Conservation (phyloP, 1,139 yeast species). For the Arxiozyma slooffiae region DNA sequence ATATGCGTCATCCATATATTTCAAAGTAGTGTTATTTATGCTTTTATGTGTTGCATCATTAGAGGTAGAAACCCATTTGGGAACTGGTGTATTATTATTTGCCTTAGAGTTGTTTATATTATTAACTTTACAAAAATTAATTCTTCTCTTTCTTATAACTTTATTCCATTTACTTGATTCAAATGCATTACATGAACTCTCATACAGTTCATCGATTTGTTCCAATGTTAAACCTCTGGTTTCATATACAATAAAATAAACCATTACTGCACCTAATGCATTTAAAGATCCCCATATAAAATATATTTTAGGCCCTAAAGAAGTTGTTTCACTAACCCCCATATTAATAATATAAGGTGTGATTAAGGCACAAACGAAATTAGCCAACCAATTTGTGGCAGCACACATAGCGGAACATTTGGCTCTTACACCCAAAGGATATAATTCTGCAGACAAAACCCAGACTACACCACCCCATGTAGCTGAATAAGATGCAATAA, state of each 20-base stretch:
- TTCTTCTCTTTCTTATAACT: slow-evolving; percentile 13
- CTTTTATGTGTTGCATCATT: neutral
- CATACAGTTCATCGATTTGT: slow-evolving; percentile 63
- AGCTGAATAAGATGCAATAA: slow-evolving; percentile 71
- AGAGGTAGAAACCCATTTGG: neutral
- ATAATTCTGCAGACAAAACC: slow-evolving; percentile 70
- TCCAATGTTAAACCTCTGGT: slow-evolving; percentile 69
- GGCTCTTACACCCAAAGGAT: slow-evolving; percentile 70
- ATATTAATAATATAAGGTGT: slow-evolving; percentile 64
- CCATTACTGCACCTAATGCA: slow-evolving; percentile 47
- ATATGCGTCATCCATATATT: neutral
- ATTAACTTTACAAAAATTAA: neutral
- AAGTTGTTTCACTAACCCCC: slow-evolving; percentile 48
- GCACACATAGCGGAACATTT: slow-evolving; percentile 73
- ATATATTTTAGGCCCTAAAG: slow-evolving; percentile 59
- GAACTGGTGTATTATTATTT: neutral
- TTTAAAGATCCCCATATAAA: slow-evolving; percentile 71
- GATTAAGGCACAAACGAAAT: slow-evolving; percentile 66
- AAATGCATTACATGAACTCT: slow-evolving; percentile 32
- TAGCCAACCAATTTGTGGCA: slow-evolving; percentile 74
- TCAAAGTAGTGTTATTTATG: neutral
- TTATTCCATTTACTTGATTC: slow-evolving; percentile 27
- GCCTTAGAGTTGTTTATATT: neutral
- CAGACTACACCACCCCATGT: slow-evolving; percentile 88
- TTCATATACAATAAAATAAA: slow-evolving; percentile 59